Conservation (phyloP, 495 filamentous ascomycete species). For the Penicillium angulare region DNA sequence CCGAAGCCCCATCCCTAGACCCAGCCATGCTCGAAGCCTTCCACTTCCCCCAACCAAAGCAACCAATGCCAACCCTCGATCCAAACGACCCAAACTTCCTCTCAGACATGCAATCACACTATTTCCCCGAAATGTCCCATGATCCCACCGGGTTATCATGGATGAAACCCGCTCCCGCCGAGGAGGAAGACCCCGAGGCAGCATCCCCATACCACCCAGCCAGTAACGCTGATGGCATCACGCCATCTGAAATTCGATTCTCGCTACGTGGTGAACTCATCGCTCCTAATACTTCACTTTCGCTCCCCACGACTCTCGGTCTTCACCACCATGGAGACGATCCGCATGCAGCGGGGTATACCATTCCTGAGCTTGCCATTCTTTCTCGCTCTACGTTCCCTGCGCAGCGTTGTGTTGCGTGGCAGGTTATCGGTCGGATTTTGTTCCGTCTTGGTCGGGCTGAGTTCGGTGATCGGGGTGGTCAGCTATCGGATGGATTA, state of each 20-base stretch:
- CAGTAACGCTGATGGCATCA: slow-evolving; percentile 58
- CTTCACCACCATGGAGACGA: slow-evolving; percentile 94
- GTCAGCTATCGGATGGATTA: slow-evolving; percentile 58
- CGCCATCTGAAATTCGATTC: slow-evolving; percentile 81
- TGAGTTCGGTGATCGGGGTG: slow-evolving; percentile 67
- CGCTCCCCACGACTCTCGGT: slow-evolving; percentile 70
- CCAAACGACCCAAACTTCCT: slow-evolving; percentile 81
- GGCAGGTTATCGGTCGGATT: slow-evolving; percentile 83
- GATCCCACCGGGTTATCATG: slow-evolving; percentile 86
- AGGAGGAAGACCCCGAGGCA: slow-evolving; percentile 47
- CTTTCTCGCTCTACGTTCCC: slow-evolving; percentile 80
- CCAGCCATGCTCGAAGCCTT: slow-evolving; percentile 63
- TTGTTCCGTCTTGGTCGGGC: slow-evolving; percentile 78
- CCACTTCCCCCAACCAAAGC: slow-evolving; percentile 39
- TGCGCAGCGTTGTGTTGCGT: slow-evolving; percentile 85
- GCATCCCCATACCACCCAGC: slow-evolving; percentile 74
- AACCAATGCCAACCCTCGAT: slow-evolving; percentile 67
- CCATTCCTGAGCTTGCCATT: slow-evolving; percentile 81
- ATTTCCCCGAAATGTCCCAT: slow-evolving; percentile 82
- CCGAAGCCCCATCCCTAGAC: slow-evolving; percentile 35
- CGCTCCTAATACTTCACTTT: slow-evolving; percentile 67
- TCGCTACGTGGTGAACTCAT: slow-evolving; percentile 78
- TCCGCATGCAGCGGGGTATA: slow-evolving; percentile 92
- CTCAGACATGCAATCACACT: slow-evolving; percentile 77
- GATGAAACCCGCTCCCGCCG: slow-evolving; percentile 73